Percentiles rank a stretch among this genome's conserved stretches.
phyloP scores from a whole-genome alignment of 345 rosid species.

The Gossypium herbaceum region DNA sequence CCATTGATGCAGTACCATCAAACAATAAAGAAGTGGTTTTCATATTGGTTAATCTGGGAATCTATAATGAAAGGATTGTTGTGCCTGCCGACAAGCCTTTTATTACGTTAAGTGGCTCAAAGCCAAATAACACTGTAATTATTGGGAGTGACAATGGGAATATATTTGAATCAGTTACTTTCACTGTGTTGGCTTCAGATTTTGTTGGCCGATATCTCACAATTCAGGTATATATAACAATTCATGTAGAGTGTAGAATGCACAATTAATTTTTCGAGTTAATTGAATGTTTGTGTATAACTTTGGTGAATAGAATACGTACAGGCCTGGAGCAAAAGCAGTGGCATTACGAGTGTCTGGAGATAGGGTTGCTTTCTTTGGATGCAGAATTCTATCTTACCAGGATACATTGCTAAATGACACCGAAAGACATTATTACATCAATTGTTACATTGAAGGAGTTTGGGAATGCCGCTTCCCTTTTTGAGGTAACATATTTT shows the following conservation, averaged over 20 bases:
- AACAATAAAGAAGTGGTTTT: conserved; percentile 36
- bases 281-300: background rate
- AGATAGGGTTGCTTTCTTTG: conserved; percentile 18
- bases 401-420: conserved; percentile 18
- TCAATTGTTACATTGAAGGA: conserved; percentile 18
- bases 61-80: conserved; percentile 57
- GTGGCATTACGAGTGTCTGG: conserved; percentile 18
- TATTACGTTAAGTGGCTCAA: conserved; percentile 67
- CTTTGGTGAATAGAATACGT: conserved; percentile 13
- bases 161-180: conserved; percentile 46
- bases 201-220: conserved; percentile 61
- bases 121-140: conserved; percentile 41
- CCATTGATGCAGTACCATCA: conserved; percentile 59
- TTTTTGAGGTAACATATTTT: conserved; percentile 12
- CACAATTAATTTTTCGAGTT: background rate
- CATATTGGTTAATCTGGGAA: conserved; percentile 67
- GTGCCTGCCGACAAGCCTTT: conserved; percentile 66
- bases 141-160: conserved; percentile 45
- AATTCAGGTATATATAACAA: conserved; percentile 38
- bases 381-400: conserved; percentile 4
- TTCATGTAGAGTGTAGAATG: background rate
- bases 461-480: conserved; percentile 16
- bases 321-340: background rate
- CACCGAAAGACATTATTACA: conserved; percentile 18
- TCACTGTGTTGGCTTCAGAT: conserved; percentile 53